Conservation (phyloP, 345 rosid genomes). For the Citrus reticulata region DNA sequence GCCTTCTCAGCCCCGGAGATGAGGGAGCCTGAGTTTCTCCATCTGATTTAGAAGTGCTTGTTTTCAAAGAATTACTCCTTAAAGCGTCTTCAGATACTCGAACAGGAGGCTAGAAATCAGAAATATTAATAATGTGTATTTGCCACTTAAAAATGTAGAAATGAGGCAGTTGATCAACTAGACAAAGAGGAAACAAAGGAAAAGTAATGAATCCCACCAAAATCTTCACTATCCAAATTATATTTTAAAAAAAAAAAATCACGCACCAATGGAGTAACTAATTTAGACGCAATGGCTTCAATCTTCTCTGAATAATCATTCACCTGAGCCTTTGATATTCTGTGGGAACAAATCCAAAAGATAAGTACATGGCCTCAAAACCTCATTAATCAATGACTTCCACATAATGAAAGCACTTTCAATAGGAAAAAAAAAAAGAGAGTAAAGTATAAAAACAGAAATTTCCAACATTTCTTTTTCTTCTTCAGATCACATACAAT, state of each 20-base stretch:
- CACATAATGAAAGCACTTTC: not conserved
- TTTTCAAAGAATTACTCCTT: conserved; percentile 32
- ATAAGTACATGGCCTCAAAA: not conserved
- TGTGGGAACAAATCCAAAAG: conserved; percentile 25
- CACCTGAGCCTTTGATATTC: conserved; percentile 65
- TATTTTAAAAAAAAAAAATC: not conserved
- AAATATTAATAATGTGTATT: not conserved
- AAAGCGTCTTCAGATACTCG: conserved; percentile 32
- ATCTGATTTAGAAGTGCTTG: conserved; percentile 35
- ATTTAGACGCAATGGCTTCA: conserved; percentile 63
- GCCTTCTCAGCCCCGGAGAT: conserved; percentile 73
- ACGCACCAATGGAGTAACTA: conserved; percentile 51
- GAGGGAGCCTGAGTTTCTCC: conserved; percentile 41
- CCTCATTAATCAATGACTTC: not conserved
- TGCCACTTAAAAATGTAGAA: not conserved
- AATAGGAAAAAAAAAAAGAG: not conserved
- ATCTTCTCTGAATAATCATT: conserved; percentile 80
- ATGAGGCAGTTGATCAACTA: not conserved
- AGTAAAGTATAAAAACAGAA: not conserved
- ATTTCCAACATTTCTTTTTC: not conserved
- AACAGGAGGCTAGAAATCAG: conserved; percentile 39
- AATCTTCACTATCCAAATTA: not conserved
- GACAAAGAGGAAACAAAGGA: not conserved
- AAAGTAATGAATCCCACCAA: not conserved
- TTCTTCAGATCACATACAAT: not conserved